Base-by-base conservation (phyloP, 345 rosid genomes). In the Aquilaria yunnanensis region DNA sequence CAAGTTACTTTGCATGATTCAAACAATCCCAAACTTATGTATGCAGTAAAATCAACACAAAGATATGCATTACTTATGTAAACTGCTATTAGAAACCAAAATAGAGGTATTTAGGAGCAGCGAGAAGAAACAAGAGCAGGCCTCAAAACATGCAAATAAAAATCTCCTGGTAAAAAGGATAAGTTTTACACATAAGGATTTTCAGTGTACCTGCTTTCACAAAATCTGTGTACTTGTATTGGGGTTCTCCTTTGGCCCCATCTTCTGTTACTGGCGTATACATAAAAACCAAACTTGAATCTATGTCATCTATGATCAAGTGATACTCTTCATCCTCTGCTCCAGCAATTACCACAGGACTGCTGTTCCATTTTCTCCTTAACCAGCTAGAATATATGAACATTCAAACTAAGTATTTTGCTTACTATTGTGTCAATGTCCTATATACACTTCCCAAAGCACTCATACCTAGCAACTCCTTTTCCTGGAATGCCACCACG, bases 161-260 rank as follows among this genome's bases (percentile, higher is more conserved):
- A 37, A 37, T 3, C 43, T 7, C 43, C 43, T 37, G 5, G 5
- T 3, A 37, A 37, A 37, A 37, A 37, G 48, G 2, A 65, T 41
- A 54, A 49, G 56, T 51, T 59, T 54, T 6, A 56, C 23, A 56
- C 41, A 62, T 54, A 63, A 23, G 32, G 47, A 65, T 49, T 16
- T 50, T 68, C 16, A 11, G 68, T 71, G 32, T 32, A 86, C 98
- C 98, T 80, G 98, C 94, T 88, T 80, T 93, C 62, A 93, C 84
- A 70, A 90, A 93, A 72, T 93, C 98, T 10, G 98, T 93, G 69
- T 93, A 88, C 67, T 93, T 90, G 68, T 88, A 88, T 56, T 85
- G 97, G 56, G 98, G 96, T 70, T 93, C 98, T 77, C 98, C 98
- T 78, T 85, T 93, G 67, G 89, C 87, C 62, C 97, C 94, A 81